Evolutionary conservation across 2,329 filamentous ascomycete species (phyloP).

Genomic region (Alternaria sp.): DNA sequence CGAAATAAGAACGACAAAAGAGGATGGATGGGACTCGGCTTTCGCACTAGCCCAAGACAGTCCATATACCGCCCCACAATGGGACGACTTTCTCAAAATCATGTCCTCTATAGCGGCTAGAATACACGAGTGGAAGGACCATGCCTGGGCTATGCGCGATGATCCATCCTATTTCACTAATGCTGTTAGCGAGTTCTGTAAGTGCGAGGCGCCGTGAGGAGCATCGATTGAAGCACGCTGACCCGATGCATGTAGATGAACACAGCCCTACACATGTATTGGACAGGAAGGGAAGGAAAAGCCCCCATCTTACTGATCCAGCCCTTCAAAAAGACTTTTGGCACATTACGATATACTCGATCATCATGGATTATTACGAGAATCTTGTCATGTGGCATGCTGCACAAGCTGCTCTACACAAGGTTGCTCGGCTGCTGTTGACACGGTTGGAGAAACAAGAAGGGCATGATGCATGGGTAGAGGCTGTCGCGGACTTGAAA

Average conservation of each 20-base stretch:
- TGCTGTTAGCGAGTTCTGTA: background rate
- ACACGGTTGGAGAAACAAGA: background rate
- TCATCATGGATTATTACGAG: background rate
- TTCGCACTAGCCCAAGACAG: background rate
- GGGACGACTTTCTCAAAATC: background rate
- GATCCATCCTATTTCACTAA: background rate
- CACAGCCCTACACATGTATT: background rate
- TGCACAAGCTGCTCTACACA: background rate
- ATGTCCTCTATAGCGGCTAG: background rate
- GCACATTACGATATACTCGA: background rate
- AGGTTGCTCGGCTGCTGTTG: background rate
- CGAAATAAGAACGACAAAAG: background rate
- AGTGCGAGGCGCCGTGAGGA: background rate
- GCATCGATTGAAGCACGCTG: background rate
- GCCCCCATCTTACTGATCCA: background rate
- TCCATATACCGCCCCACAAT: background rate
- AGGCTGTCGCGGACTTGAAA: background rate
- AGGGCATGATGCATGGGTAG: background rate
- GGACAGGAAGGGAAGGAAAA: background rate
- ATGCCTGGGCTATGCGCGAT: background rate
- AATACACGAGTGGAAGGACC: background rate
- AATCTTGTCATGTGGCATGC: background rate
- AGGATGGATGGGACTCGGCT: background rate
- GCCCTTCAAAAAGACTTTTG: background rate
- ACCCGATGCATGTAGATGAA: background rate